Conservation (phyloP, 352 stramenopile genomes). For the Pythium guiyangense region DNA sequence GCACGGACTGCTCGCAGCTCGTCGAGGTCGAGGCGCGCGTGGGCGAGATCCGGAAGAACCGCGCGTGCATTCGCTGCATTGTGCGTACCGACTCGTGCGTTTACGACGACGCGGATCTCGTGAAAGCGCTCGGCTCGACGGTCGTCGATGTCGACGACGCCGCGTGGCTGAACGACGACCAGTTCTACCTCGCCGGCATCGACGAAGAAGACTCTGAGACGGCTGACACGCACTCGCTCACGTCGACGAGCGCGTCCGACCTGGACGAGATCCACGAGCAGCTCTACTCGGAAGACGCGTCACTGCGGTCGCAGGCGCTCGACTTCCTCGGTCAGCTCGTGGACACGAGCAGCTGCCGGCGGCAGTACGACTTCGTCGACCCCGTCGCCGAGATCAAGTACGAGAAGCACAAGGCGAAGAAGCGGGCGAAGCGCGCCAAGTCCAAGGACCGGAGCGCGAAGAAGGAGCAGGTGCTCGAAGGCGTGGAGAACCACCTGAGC, state of each 20-base stretch:
- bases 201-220: slow-evolving; percentile 24
- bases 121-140: slow-evolving; percentile 32
- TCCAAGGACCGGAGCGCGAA: slow-evolving; percentile 16
- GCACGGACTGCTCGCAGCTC: slow-evolving; percentile 34
- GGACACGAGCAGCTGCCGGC: neutral
- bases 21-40: slow-evolving; percentile 40
- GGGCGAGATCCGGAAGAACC: slow-evolving; percentile 37
- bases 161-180: slow-evolving; percentile 29
- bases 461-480: slow-evolving; percentile 24
- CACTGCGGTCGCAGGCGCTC: slow-evolving; percentile 30
- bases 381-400: slow-evolving; percentile 11
- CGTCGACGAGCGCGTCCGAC: neutral
- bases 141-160: slow-evolving; percentile 36
- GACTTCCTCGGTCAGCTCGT: slow-evolving; percentile 45
- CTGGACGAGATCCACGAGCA: slow-evolving; percentile 27
- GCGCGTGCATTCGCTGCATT: slow-evolving; percentile 37
- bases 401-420: slow-evolving; percentile 1
- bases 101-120: slow-evolving; percentile 44
- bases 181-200: slow-evolving; percentile 8
- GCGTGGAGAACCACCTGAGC: slow-evolving; percentile 40
- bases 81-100: slow-evolving; percentile 39
- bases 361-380: slow-evolving; percentile 8
- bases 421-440: neutral
- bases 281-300: slow-evolving; percentile 39
- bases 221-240: slow-evolving; percentile 2